Base-by-base conservation (phyloP, 73 alveolate species). In the Paramecium pentaurelia region DNA sequence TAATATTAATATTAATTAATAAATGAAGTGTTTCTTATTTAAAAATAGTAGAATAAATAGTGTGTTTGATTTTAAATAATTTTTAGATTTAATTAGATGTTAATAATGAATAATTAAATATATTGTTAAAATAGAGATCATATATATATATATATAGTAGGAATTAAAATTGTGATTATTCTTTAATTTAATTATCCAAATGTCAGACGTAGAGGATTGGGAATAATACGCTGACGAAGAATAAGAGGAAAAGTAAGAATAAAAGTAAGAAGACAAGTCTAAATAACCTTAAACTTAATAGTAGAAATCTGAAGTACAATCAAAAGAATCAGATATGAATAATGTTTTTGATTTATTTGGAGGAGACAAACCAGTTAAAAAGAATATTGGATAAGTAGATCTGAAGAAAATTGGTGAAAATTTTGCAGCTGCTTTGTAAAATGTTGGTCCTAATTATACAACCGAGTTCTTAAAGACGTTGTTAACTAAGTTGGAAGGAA, bases 381-480 rank as follows among this genome's bases (percentile, higher is more conserved):
- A 36, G 60, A 80, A 80, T 20, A 27, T 80, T 9, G 91, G 71
- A 25, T 20, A 80, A 44, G 45, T 42, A 4, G 91, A 80, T 80
- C 18, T 80, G 91, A 80, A 80, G 58, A 80, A 80, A 80, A 80
- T 80, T 25, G 91, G 91, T 32, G 91, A 80, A 28, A 80, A 80
- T 80, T 80, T 80, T 47, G 77, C 64, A 6, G 47, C 47, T 4
- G 91, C 91, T 47, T 64, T 80, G 28, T 47, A 80, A 80, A 80
- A 80, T 80, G 91, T 80, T 20, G 91, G 91, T 18, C 91, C 75
- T 0, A 27, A 32, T 47, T 80, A 80, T 25, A 80, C 77, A 40
- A 27, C 71, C 8, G 91, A 80, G 16, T 80, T 42, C 34, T 47
- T 80, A 10, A 80, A 28, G 73, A 44, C 45, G 1, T 47, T 80